These are phyloP conservation scores for Escovopsis sp. DNA, from an alignment of 2,329 filamentous ascomycete species.

Conservation along the genomic window DNA sequence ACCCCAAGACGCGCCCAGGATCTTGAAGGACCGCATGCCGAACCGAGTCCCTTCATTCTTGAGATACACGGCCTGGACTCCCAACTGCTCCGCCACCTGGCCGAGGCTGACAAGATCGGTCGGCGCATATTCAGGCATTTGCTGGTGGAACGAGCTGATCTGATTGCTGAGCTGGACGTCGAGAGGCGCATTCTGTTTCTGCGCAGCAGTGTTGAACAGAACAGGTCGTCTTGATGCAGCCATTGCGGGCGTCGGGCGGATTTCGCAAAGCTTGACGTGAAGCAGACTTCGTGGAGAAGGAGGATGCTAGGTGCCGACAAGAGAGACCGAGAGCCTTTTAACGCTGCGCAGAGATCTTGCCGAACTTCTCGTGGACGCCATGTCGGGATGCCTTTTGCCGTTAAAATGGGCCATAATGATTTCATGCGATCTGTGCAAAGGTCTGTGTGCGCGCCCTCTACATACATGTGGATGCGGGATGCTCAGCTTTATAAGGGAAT, in stretches of 20 bases:
- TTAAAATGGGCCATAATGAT: not conserved
- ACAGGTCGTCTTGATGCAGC: constrained; percentile 5
- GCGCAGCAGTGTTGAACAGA: constrained; percentile 7
- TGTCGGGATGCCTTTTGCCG: not conserved
- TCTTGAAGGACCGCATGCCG: constrained; percentile 62
- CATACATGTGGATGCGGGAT: not conserved
- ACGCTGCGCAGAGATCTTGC: too few species aligned
- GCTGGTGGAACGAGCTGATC: constrained; percentile 7
- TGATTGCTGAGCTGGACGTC: not conserved
- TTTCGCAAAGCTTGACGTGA: not conserved
- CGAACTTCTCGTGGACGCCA: too few species aligned
- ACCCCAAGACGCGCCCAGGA: constrained; percentile 65
- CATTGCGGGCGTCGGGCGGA: not conserved
- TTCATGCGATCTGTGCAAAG: not conserved
- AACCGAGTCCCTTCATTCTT: constrained; percentile 60
- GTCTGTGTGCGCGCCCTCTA: not conserved
- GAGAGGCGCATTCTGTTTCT: constrained; percentile 3
- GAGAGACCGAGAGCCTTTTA: not conserved
- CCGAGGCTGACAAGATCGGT: constrained; percentile 39
- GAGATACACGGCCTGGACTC: constrained; percentile 42
- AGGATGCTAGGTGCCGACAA: not conserved
- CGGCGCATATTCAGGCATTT: constrained; percentile 23
- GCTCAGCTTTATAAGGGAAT: constrained; percentile 1
- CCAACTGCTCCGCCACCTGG: constrained; percentile 40
- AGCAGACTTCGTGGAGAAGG: too few species aligned